These are phyloP conservation scores for Lablab purpureus DNA, from an alignment of 306 rosid species.

Conservation along the genomic window DNA sequence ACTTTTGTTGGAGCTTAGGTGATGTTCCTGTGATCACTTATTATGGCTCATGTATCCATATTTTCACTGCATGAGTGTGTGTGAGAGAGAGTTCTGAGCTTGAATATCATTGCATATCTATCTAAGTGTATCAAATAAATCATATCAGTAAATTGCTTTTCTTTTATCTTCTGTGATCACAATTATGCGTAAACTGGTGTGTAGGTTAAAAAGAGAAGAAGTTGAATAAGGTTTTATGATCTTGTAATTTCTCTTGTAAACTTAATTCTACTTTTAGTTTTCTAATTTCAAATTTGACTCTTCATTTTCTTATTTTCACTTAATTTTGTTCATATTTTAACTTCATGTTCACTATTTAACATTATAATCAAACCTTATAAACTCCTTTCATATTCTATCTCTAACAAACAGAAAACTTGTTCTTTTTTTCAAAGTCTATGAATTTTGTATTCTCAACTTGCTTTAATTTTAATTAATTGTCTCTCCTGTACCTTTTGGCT, in stretches of 20 bases:
- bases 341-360: too few relatives aligned
- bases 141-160: background rate
- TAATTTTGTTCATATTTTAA: too few relatives aligned
- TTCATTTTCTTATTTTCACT: too few relatives aligned
- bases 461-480: background rate
- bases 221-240: background rate
- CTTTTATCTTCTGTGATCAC: background rate
- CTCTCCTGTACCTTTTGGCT: background rate
- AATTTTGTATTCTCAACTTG: background rate
- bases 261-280: too few relatives aligned
- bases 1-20: slow-evolving; percentile 40
- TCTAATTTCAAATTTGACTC: too few relatives aligned
- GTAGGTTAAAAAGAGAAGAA: background rate
- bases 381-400: too few relatives aligned
- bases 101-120: slow-evolving; percentile 37
- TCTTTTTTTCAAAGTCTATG: too few relatives aligned
- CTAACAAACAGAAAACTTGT: too few relatives aligned
- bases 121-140: slow-evolving; percentile 37
- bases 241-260: too few relatives aligned
- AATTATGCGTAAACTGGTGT: background rate
- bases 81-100: background rate
- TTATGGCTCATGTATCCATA: slow-evolving; percentile 23
- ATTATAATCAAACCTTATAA: too few relatives aligned
- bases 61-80: background rate
- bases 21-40: slow-evolving; percentile 33